These are phyloP conservation scores for Candida verbasci DNA, from an alignment of 805 yeast species.

Conservation along the genomic window DNA sequence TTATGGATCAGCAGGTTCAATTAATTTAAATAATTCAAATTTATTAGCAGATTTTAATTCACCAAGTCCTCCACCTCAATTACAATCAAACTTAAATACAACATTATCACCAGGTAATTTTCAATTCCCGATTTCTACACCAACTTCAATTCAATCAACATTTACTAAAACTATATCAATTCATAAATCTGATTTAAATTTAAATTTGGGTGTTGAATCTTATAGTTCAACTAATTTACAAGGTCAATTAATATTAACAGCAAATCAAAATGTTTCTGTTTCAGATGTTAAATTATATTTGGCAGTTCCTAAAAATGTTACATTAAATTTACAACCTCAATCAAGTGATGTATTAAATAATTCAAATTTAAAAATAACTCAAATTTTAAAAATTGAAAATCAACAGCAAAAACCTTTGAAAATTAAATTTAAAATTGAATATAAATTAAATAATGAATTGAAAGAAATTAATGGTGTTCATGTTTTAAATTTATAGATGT, in stretches of 20 bases:
- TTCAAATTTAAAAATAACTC: conserved; percentile 45
- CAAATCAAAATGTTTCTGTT: conserved; percentile 41
- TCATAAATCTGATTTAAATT: conserved; percentile 45
- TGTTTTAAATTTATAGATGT: conserved; percentile 8
- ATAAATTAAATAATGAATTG: conserved; percentile 41
- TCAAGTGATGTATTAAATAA: conserved; percentile 50
- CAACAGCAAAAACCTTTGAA: conserved; percentile 42
- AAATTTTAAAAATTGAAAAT: conserved; percentile 42
- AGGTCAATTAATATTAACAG: conserved; percentile 51
- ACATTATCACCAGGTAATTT: conserved; percentile 39
- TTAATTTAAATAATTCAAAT: conserved; percentile 27
- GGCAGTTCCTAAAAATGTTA: conserved; percentile 67
- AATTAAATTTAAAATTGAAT: conserved; percentile 73
- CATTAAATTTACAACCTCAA: conserved; percentile 58
- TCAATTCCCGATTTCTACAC: conserved; percentile 36
- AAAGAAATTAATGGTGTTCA: conserved; percentile 57
- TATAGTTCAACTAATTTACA: conserved; percentile 31
- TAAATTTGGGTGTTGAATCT: conserved; percentile 42
- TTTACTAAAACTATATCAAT: conserved; percentile 23
- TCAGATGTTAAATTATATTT: conserved; percentile 53
- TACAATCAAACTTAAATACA: conserved; percentile 17
- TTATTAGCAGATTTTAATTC: conserved; percentile 35
- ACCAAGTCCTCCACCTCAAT: conserved; percentile 38
- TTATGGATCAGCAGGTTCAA: conserved; percentile 53
- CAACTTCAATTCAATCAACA: conserved; percentile 16